Percentiles rank a stretch among this genome's conserved stretches.
These are phyloP conservation scores for Phytophthora vignae DNA, from an alignment of 352 stramenopile species.

Conservation along the genomic window DNA sequence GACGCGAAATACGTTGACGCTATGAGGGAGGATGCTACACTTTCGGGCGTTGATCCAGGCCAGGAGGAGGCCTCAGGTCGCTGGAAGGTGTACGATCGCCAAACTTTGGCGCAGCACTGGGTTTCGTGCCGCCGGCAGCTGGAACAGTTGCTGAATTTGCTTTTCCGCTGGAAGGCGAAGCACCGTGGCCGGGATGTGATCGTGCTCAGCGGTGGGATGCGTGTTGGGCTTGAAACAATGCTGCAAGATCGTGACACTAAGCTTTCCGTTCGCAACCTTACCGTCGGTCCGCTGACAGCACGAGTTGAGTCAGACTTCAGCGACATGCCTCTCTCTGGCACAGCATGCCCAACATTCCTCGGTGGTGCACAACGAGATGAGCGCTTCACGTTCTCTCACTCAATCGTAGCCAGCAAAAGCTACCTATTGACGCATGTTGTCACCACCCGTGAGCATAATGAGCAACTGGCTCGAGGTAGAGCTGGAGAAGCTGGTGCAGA, in stretches of 20 bases:
- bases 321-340: slow-evolving; percentile 52
- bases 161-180: slow-evolving; percentile 86
- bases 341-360: slow-evolving; percentile 62
- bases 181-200: slow-evolving; percentile 69
- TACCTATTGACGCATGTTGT: slow-evolving; percentile 57
- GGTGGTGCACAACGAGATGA: slow-evolving; percentile 44
- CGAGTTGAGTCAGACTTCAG: slow-evolving; percentile 54
- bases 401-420: slow-evolving; percentile 57
- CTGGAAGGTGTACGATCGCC: slow-evolving; percentile 72
- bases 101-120: slow-evolving; percentile 66
- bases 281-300: slow-evolving; percentile 68
- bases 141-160: slow-evolving; percentile 68
- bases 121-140: slow-evolving; percentile 70
- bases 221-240: slow-evolving; percentile 69
- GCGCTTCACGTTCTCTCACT: slow-evolving; percentile 67
- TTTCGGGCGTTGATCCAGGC: slow-evolving; percentile 5
- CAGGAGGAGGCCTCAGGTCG: slow-evolving; percentile 32
- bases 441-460: slow-evolving; percentile 30
- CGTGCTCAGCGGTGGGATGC: slow-evolving; percentile 74
- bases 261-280: slow-evolving; percentile 64
- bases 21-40: slow-evolving; percentile 42
- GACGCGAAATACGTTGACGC: slow-evolving; percentile 53
- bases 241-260: slow-evolving; percentile 56
- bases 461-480: neutral
- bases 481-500: slow-evolving; percentile 8